Percentiles rank a stretch among this genome's conserved stretches.
Evolutionary conservation across 202 grass and related monocot species (phyloP).

Genomic region (Schoenoplectus triqueter): DNA sequence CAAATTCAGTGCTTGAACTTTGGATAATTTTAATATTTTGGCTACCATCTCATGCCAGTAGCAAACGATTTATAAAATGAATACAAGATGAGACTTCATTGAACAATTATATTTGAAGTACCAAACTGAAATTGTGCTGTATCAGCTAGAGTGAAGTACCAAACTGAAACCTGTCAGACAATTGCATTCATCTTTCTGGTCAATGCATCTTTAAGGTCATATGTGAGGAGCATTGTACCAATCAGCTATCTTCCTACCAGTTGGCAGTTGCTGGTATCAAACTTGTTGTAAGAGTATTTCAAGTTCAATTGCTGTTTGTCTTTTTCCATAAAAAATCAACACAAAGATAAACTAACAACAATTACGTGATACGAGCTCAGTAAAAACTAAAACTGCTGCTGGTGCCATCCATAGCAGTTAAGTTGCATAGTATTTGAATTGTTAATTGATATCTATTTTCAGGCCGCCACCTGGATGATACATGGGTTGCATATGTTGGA

Average conservation of each 20-base stretch:
- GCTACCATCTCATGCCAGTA: not conserved
- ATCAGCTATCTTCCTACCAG: not conserved
- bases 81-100: not conserved
- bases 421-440: constrained; percentile 19
- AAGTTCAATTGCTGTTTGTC: not conserved
- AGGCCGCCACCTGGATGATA: constrained; percentile 98
- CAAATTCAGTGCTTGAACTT: not conserved
- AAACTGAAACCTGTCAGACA: not conserved
- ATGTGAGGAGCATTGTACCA: not conserved
- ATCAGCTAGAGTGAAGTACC: not conserved
- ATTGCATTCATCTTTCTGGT: not conserved
- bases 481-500: constrained; percentile 88
- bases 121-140: not conserved
- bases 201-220: constrained; percentile 4
- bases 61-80: not conserved
- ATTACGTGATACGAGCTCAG: not conserved
- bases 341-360: not conserved
- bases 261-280: not conserved
- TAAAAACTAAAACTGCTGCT: not conserved
- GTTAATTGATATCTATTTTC: constrained; percentile 23
- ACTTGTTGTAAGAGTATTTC: not conserved
- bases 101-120: not conserved
- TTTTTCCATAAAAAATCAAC: not conserved
- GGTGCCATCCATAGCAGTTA: not conserved
- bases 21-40: not conserved